Evolutionary conservation across 1,284 basidiomycete species (phyloP).

Genomic region (Cryptococcus wingfieldii): DNA sequence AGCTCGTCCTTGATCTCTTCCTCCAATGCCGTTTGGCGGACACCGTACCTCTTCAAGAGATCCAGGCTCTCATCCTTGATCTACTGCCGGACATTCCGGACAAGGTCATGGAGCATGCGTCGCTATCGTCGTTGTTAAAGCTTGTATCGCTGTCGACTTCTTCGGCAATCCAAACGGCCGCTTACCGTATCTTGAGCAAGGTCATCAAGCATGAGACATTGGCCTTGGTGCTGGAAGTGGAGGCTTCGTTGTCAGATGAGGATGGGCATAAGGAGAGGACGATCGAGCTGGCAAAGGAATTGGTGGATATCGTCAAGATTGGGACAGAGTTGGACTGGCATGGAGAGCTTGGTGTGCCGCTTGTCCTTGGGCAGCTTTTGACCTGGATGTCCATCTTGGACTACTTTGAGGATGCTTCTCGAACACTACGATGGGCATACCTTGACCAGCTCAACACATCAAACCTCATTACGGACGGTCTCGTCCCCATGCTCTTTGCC

Average conservation of each 20-base stretch:
- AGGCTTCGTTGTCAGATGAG: conserved; percentile 49
- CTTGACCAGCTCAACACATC: conserved; percentile 75
- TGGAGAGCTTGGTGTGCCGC: conserved; percentile 45
- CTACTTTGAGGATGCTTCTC: conserved; percentile 72
- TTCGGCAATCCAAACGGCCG: conserved; percentile 33
- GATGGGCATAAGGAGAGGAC: conserved; percentile 49
- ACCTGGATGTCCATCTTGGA: conserved; percentile 88
- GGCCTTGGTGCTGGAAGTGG: conserved; percentile 73
- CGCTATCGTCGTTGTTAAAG: conserved; percentile 20
- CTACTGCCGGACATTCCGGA: conserved; percentile 64
- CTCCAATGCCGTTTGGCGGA: conserved; percentile 30
- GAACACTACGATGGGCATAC: conserved; percentile 56
- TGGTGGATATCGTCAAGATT: conserved; percentile 62
- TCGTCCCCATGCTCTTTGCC: conserved; percentile 72
- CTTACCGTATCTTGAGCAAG: conserved; percentile 36
- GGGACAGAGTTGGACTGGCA: conserved; percentile 50
- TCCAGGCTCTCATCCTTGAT: conserved; percentile 63
- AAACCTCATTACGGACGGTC: conserved; percentile 59
- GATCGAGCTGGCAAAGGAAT: conserved; percentile 58
- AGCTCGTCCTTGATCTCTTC: conserved; percentile 36
- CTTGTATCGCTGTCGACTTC: conserved; percentile 34
- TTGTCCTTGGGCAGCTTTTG: conserved; percentile 56
- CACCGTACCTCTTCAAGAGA: conserved; percentile 59
- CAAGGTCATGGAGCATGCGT: conserved; percentile 59
- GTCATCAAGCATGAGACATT: conserved; percentile 36